A percentile compares a stretch with the other conserved stretches of the same genome.
Conservation (phyloP, 2,329 filamentous ascomycete genomes). For the Zarea fungicola region DNA sequence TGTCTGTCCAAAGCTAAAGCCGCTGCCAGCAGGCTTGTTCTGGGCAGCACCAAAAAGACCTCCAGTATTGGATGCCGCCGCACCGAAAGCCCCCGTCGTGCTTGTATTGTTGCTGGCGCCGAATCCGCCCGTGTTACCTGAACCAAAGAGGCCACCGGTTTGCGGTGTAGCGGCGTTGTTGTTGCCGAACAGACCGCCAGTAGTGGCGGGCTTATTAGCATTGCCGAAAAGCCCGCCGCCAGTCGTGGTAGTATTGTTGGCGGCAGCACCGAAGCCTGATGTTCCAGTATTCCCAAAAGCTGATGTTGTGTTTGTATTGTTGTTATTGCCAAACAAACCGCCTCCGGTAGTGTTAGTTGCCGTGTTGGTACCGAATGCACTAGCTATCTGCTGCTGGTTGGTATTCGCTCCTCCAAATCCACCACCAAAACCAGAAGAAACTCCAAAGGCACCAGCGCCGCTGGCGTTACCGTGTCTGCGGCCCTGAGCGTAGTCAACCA, state of each 20-base stretch:
- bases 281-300: conserved; percentile 32
- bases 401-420: conserved; percentile 43
- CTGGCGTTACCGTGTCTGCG: conserved; percentile 77
- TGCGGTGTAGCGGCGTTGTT: conserved; percentile 23
- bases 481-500: conserved; percentile 85
- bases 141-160: conserved; percentile 21
- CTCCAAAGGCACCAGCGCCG: conserved; percentile 80
- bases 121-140: too few relatives aligned
- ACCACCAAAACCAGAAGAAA: conserved; percentile 47
- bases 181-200: conserved; percentile 37
- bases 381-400: conserved; percentile 26
- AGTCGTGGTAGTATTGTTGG: conserved; percentile 22
- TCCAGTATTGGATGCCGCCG: conserved; percentile 21
- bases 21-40: conserved; percentile 30
- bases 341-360: conserved; percentile 23
- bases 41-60: conserved; percentile 43
- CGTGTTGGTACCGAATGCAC: conserved; percentile 42
- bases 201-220: conserved; percentile 17
- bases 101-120: conserved; percentile 18
- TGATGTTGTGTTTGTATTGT: conserved; percentile 23
- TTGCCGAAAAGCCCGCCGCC: conserved; percentile 35
- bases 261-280: conserved; percentile 28
- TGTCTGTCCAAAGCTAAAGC: conserved; percentile 41
- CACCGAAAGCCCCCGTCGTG: conserved; percentile 23
- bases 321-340: conserved; percentile 33